Percentiles rank a stretch among this genome's conserved stretches.
Conservation (phyloP, 2,329 filamentous ascomycete species). For the Davidsoniella eucalypti region DNA sequence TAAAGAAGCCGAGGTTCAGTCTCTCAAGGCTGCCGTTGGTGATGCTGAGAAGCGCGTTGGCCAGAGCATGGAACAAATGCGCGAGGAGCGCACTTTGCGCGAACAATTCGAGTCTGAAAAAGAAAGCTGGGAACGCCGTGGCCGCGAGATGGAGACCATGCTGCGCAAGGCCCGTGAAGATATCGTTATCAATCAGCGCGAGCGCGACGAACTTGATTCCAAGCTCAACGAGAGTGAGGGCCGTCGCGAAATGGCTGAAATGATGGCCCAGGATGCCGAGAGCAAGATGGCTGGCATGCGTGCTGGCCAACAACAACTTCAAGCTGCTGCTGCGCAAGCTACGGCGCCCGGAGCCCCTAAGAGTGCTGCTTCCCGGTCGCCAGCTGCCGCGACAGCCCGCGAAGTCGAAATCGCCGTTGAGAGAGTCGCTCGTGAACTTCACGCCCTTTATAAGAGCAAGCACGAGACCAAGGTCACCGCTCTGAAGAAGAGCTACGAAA, state of each 20-base stretch:
- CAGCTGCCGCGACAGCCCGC: slow-evolving; percentile 22
- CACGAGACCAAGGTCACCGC: slow-evolving; percentile 92
- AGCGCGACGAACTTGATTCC: slow-evolving; percentile 61
- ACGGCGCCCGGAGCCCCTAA: slow-evolving; percentile 10
- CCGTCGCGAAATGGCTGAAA: slow-evolving; percentile 55
- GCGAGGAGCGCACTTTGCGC: slow-evolving; percentile 55
- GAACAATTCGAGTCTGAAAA: slow-evolving; percentile 62
- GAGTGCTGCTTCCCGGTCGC: slow-evolving; percentile 22
- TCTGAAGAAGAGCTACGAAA: slow-evolving; percentile 71
- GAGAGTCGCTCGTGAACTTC: slow-evolving; percentile 84
- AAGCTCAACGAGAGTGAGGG: slow-evolving; percentile 65
- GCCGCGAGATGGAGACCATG: slow-evolving; percentile 71
- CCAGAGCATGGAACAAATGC: slow-evolving; percentile 65
- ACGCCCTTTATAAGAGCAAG: slow-evolving; percentile 88
- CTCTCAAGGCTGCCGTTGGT: slow-evolving; percentile 69
- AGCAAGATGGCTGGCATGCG: slow-evolving; percentile 60
- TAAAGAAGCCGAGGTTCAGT: slow-evolving; percentile 80
- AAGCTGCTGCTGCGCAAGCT: slow-evolving; percentile 23
- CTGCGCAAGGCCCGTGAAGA: slow-evolving; percentile 68
- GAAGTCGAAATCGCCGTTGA: slow-evolving; percentile 78
- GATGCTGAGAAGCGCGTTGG: slow-evolving; percentile 89
- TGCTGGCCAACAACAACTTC: slow-evolving; percentile 30
- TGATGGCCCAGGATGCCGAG: slow-evolving; percentile 59
- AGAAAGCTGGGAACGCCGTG: slow-evolving; percentile 68
- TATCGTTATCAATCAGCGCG: slow-evolving; percentile 59